Conservation (phyloP, 371 early-diverging fungal genomes). For the Massospora cicadina region DNA sequence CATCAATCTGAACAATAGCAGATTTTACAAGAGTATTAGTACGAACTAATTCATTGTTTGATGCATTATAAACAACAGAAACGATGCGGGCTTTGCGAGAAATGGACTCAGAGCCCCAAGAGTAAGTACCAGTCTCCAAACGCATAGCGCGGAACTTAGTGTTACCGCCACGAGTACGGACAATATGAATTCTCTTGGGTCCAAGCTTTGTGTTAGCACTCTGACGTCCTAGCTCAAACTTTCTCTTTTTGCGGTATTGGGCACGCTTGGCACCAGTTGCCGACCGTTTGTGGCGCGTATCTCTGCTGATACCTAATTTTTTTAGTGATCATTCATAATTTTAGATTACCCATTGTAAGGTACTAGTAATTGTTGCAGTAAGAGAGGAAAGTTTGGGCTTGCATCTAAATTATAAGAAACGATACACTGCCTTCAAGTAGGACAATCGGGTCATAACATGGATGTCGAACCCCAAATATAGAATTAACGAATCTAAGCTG, state of each 20-base stretch:
- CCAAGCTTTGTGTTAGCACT: constrained; percentile 97
- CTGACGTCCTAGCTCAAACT: constrained; percentile 98
- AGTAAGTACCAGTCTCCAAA: constrained; percentile 94
- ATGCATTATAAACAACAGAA: constrained; percentile 98
- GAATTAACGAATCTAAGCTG: too few relatives aligned
- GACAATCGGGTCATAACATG: too few relatives aligned
- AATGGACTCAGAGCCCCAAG: constrained; percentile 90
- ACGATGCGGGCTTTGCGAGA: constrained; percentile 93
- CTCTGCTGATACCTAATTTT: constrained; percentile 78
- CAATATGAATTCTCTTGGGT: constrained; percentile 79
- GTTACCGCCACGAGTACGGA: constrained; percentile 99
- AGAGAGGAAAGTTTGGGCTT: too few relatives aligned
- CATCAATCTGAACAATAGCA: constrained; percentile 96
- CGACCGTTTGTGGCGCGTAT: constrained; percentile 95
- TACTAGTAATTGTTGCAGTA: too few relatives aligned
- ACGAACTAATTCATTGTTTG: constrained; percentile 99
- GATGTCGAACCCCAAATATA: too few relatives aligned
- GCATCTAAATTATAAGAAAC: too few relatives aligned
- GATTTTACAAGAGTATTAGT: constrained; percentile 99
- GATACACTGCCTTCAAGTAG: too few relatives aligned
- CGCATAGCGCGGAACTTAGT: constrained; percentile 97
- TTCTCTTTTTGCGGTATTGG: constrained; percentile 97
- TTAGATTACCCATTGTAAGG: too few relatives aligned
- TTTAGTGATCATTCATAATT: neutral
- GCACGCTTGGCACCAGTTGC: constrained; percentile 97